A percentile compares a stretch with the other conserved stretches of the same genome.
Evolutionary conservation across 495 filamentous ascomycete species (phyloP).

Genomic region (Tuber microsphaerosporum): DNA sequence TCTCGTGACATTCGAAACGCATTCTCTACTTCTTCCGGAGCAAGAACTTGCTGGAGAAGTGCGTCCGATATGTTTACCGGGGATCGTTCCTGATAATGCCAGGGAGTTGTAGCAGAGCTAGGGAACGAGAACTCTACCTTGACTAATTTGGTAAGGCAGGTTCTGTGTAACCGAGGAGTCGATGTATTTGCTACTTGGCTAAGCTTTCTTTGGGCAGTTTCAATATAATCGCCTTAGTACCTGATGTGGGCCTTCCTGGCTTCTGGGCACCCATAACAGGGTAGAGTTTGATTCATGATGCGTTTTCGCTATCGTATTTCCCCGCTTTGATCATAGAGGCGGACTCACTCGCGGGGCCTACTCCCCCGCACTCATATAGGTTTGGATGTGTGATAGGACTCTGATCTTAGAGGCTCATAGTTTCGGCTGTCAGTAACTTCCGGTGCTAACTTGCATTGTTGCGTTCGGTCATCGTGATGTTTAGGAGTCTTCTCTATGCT

Average conservation of each 20-base stretch:
- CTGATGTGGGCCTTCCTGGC: background rate
- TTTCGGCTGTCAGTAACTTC: too few relatives aligned
- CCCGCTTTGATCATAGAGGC: background rate
- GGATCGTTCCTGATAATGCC: background rate
- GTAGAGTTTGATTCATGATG: background rate
- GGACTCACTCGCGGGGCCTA: too few relatives aligned
- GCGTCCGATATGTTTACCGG: background rate
- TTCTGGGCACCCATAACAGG: background rate
- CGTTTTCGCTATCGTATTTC: background rate
- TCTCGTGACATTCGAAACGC: background rate
- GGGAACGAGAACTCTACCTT: background rate
- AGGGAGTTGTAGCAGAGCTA: background rate
- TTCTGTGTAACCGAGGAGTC: too few relatives aligned
- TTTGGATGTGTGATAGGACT: too few relatives aligned
- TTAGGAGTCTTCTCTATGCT: too few relatives aligned
- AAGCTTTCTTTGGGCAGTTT: background rate
- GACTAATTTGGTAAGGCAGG: too few relatives aligned
- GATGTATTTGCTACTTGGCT: background rate
- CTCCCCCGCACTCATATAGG: too few relatives aligned
- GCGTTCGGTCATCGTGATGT: too few relatives aligned
- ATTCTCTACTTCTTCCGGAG: background rate
- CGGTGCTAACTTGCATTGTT: too few relatives aligned
- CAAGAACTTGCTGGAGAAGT: background rate
- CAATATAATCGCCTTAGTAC: background rate
- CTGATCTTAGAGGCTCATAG: too few relatives aligned